phyloP scores from a whole-genome alignment of 805 yeast species.

The Teunomyces kruisii region DNA sequence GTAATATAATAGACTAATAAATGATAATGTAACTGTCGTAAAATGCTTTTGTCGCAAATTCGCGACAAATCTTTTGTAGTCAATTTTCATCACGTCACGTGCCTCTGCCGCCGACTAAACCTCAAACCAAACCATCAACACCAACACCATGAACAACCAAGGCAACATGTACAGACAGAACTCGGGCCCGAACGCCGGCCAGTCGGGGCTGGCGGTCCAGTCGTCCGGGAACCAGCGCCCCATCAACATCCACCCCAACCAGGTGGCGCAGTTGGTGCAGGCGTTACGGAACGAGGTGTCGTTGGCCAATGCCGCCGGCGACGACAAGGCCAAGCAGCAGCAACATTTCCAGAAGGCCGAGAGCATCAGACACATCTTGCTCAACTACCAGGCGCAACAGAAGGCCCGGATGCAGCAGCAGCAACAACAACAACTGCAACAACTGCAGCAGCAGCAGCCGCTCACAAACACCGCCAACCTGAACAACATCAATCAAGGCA shows the following conservation, averaged over 20 bases:
- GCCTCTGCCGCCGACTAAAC: too few species aligned
- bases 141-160: conserved; percentile 3
- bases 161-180: conserved; percentile 3
- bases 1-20: conserved; percentile 3
- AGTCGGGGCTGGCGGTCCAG: not conserved
- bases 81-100: too few species aligned
- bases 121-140: not conserved
- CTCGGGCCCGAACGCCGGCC: not conserved
- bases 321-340: conserved; percentile 58
- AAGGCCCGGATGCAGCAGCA: conserved; percentile 18
- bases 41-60: not conserved
- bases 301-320: conserved; percentile 62
- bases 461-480: conserved; percentile 10
- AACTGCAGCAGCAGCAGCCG: conserved; percentile 21
- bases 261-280: conserved; percentile 58
- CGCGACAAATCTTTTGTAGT: too few species aligned
- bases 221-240: conserved; percentile 9
- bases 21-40: not conserved
- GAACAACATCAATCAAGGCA: not conserved
- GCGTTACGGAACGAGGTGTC: conserved; percentile 60
- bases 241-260: conserved; percentile 44
- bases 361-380: conserved; percentile 57
- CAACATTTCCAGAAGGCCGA: conserved; percentile 64
- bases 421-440: conserved; percentile 16
- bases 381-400: conserved; percentile 53